phyloP scores from a whole-genome alignment of 352 stramenopile genomes.

The Globisporangium heterothallicum region DNA sequence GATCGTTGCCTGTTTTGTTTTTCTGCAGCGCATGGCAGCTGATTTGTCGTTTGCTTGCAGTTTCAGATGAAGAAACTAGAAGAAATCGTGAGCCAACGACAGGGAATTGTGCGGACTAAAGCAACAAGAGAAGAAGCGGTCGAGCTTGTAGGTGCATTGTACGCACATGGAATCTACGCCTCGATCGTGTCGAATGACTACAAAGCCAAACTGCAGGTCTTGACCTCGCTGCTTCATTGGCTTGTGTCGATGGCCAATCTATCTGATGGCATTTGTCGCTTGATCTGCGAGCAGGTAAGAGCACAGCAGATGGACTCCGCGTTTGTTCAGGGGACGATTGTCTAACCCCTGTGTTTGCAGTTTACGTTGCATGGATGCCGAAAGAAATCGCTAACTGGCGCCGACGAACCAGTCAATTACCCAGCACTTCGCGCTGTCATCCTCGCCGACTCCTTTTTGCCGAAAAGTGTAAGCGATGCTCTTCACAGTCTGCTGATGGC shows the following conservation, averaged over 20 bases:
- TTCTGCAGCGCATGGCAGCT: neutral
- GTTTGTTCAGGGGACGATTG: slow-evolving; percentile 5
- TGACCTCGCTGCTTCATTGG: slow-evolving; percentile 75
- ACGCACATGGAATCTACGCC: slow-evolving; percentile 66
- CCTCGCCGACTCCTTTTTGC: slow-evolving; percentile 77
- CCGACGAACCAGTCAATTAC: slow-evolving; percentile 30
- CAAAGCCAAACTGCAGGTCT: slow-evolving; percentile 55
- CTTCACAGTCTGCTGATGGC: slow-evolving; percentile 94
- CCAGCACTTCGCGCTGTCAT: slow-evolving; percentile 74
- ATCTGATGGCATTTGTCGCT: slow-evolving; percentile 70
- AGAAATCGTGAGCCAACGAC: slow-evolving; percentile 70
- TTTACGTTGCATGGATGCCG: slow-evolving; percentile 10
- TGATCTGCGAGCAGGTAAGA: slow-evolving; percentile 76
- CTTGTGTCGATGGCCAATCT: slow-evolving; percentile 74
- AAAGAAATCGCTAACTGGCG: slow-evolving; percentile 14
- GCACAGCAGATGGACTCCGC: neutral
- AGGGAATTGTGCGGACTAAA: slow-evolving; percentile 62
- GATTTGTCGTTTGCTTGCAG: slow-evolving; percentile 17
- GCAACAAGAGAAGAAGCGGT: slow-evolving; percentile 63
- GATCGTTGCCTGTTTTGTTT: neutral
- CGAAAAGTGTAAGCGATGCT: slow-evolving; percentile 66
- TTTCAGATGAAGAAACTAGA: slow-evolving; percentile 82
- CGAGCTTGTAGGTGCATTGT: slow-evolving; percentile 61
- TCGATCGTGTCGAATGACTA: slow-evolving; percentile 79
- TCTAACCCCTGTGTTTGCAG: slow-evolving; percentile 2